A percentile compares a stretch with the other conserved stretches of the same genome.
Conservation (phyloP, 352 stramenopile species). For the Pythium scleroteichum region DNA sequence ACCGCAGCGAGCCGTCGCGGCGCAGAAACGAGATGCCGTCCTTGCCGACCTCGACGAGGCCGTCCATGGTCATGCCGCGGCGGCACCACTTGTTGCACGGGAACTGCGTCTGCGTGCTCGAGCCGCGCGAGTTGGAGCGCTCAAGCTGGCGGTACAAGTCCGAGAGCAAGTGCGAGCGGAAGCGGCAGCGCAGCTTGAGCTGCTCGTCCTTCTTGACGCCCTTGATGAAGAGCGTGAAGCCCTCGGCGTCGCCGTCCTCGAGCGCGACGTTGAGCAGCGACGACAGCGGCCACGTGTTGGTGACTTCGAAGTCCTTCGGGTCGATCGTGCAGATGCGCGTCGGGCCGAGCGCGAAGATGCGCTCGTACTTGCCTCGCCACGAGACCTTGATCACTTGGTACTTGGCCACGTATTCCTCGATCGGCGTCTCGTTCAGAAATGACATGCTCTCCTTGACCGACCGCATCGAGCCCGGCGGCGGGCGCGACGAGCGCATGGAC, state of each 20-base stretch:
- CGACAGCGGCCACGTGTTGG: slow-evolving; percentile 81
- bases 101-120: slow-evolving; percentile 39
- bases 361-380: slow-evolving; percentile 87
- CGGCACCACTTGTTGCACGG: slow-evolving; percentile 69
- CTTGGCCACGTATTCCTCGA: slow-evolving; percentile 83
- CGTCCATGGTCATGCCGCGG: slow-evolving; percentile 43
- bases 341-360: slow-evolving; percentile 76
- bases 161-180: slow-evolving; percentile 72
- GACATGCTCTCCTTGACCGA: slow-evolving; percentile 34
- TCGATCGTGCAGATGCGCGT: slow-evolving; percentile 87
- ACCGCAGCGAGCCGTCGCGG: slow-evolving; percentile 47
- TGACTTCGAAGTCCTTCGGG: slow-evolving; percentile 85
- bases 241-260: slow-evolving; percentile 55
- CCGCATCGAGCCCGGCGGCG: slow-evolving; percentile 6
- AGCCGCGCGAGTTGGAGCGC: slow-evolving; percentile 35
- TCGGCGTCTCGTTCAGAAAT: slow-evolving; percentile 45
- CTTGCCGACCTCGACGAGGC: slow-evolving; percentile 56
- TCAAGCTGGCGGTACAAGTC: slow-evolving; percentile 77
- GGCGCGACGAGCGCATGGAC: slow-evolving; percentile 19
- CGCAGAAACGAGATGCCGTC: slow-evolving; percentile 55
- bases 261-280: slow-evolving; percentile 56
- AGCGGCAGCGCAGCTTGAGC: slow-evolving; percentile 77
- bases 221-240: slow-evolving; percentile 66
- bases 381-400: slow-evolving; percentile 85
- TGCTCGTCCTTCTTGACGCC: slow-evolving; percentile 85